These are phyloP conservation scores for Penicillium palitans DNA, from an alignment of 2,329 filamentous ascomycete species.

Conservation along the genomic window DNA sequence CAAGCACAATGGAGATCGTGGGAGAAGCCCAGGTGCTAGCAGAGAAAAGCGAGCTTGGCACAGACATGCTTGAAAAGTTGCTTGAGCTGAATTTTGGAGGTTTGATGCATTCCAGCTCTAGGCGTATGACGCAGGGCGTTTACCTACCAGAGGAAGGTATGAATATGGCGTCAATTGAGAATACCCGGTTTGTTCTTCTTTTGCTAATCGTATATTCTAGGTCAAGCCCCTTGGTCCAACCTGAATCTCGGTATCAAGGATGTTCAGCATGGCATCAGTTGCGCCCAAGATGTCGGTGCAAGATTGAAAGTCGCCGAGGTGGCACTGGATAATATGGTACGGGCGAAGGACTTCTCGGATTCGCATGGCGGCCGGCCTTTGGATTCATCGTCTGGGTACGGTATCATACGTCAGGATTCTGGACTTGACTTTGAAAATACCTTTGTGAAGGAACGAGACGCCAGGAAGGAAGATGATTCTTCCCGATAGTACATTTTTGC, in stretches of 20 bases:
- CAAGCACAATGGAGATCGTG: slow-evolving; percentile 29
- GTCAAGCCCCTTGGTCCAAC: slow-evolving; percentile 47
- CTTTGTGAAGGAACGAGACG: slow-evolving; percentile 24
- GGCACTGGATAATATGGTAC: slow-evolving; percentile 45
- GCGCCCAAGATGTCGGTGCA: slow-evolving; percentile 44
- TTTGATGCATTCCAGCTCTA: slow-evolving; percentile 30
- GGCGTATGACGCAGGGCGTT: slow-evolving; percentile 29
- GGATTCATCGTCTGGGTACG: slow-evolving; percentile 56
- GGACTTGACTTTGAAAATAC: slow-evolving; percentile 50
- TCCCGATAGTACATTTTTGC: neutral
- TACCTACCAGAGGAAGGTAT: slow-evolving; percentile 31
- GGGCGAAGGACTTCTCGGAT: slow-evolving; percentile 45
- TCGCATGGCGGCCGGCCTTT: slow-evolving; percentile 38
- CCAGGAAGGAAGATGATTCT: neutral
- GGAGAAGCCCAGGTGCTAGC: slow-evolving; percentile 35
- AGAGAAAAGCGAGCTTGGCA: slow-evolving; percentile 31
- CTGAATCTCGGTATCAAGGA: slow-evolving; percentile 54
- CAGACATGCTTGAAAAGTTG: slow-evolving; percentile 28
- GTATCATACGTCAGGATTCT: slow-evolving; percentile 46
- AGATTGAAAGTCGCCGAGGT: slow-evolving; percentile 47
- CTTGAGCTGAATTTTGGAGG: slow-evolving; percentile 33
- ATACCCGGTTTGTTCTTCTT: neutral
- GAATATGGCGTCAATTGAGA: neutral
- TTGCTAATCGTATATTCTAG: neutral
- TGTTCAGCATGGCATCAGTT: slow-evolving; percentile 51